Base-by-base conservation (phyloP, 176 grass and related monocot genomes). In the Ampelocalamus luodianensis region DNA sequence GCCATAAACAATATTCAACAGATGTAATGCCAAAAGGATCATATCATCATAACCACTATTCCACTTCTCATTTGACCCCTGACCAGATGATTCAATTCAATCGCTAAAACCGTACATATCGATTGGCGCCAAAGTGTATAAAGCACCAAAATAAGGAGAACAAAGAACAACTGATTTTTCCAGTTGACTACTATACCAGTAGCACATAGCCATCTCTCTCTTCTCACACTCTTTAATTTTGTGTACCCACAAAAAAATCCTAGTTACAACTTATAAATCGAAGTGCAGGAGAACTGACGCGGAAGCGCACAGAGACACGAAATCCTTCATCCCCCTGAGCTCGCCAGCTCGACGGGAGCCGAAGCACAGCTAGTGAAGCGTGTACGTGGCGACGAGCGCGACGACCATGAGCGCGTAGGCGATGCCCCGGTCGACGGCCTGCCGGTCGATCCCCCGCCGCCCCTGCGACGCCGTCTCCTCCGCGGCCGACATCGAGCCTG, bases 401-500 rank as follows among this genome's bases (percentile, higher is more conserved):
- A 77, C 49, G 29, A 76, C 78, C 90, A 95, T 92, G 75, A 95
- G 86, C 82, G 26, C 65, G 74, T 90, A 95, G 79, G 90, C 90
- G 54, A 95, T 58, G 15, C 83, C 93, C 38, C 78, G 79, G 69
- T 95, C 93, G 32, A 95, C 87, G 63, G 75, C 83, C 71, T 88
- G 86, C 37, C 65, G 77, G 56, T 92, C 90, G 27, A 92, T 40
- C 80, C 34, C 22, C 54, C 72, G 73, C 23, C 43, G 64, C 16
- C 38, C 40, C 40, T 23, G 62, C 56, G 66, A 17, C 53, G 29
- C 49, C 22, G 62, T 67, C 61, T 86, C 78, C 22, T 88, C 87
- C 71, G 3, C 45, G 5, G 14, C 6, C 6, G 67, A 7, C 43
- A 46, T 34, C 10, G 80, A 79, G 66, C 74, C 66, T 1, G 36